These are phyloP conservation scores for Fusarium sp. DNA, from an alignment of 2,329 filamentous ascomycete genomes.

Conservation along the genomic window DNA sequence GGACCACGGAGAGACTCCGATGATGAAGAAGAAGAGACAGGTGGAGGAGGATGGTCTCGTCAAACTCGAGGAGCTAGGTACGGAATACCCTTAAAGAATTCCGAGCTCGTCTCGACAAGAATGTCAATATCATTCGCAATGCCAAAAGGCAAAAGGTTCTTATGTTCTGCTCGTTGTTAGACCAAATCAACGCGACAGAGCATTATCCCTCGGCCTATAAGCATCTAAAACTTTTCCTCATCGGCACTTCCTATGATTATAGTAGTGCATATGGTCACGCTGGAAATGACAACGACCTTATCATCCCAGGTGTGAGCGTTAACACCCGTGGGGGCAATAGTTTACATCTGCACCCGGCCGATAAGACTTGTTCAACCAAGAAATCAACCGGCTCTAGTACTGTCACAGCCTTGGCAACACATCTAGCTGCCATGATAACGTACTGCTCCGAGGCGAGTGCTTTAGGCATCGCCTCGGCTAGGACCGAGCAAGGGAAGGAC, in stretches of 20 bases:
- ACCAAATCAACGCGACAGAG: background rate
- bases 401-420: conserved; percentile 46
- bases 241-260: conserved; percentile 16
- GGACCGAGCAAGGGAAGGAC: background rate
- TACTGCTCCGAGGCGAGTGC: conserved; percentile 38
- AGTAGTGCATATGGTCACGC: conserved; percentile 7
- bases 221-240: conserved; percentile 6
- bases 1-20: background rate
- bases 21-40: background rate
- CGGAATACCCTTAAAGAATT: background rate
- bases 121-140: background rate
- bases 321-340: background rate
- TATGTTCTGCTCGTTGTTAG: conserved; percentile 25
- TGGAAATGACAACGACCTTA: background rate
- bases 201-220: conserved; percentile 11
- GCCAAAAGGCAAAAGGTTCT: background rate
- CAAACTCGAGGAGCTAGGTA: background rate
- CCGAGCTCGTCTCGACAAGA: background rate
- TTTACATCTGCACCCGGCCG: background rate
- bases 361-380: conserved; percentile 8
- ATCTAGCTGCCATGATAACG: conserved; percentile 46
- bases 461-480: background rate
- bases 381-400: conserved; percentile 38
- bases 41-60: background rate
- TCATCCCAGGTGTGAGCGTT: conserved; percentile 15